These are phyloP conservation scores for Glycine latifolia DNA, from an alignment of 306 rosid species.

Conservation along the genomic window DNA sequence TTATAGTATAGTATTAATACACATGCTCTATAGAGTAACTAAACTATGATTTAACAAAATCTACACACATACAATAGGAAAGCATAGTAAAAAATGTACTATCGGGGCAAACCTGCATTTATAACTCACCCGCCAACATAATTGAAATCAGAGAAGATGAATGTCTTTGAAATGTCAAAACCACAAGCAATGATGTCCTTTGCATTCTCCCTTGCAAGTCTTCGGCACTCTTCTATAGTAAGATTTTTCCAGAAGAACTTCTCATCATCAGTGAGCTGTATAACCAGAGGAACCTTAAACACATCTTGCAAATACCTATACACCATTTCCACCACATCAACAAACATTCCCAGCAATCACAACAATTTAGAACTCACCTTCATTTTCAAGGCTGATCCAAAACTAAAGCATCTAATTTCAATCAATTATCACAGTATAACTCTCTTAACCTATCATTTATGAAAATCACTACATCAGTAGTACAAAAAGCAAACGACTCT, in stretches of 20 bases:
- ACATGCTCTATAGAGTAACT: neutral
- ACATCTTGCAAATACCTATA: slow-evolving; percentile 94
- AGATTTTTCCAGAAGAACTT: slow-evolving; percentile 91
- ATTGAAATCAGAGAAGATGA: slow-evolving; percentile 82
- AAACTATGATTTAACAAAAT: slow-evolving; percentile 18
- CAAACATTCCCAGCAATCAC: slow-evolving; percentile 35
- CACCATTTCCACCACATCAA: slow-evolving; percentile 31
- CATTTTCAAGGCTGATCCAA: slow-evolving; percentile 5
- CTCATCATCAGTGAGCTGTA: slow-evolving; percentile 96
- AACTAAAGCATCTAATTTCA: slow-evolving; percentile 17
- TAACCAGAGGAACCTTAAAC: slow-evolving; percentile 93
- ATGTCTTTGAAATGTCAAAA: slow-evolving; percentile 83
- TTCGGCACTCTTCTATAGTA: slow-evolving; percentile 74
- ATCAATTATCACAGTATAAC: neutral
- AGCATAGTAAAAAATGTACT: slow-evolving; percentile 28
- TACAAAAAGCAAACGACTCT: neutral
- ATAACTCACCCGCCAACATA: slow-evolving; percentile 84
- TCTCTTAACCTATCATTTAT: slow-evolving; percentile 31
- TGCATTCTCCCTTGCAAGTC: slow-evolving; percentile 92
- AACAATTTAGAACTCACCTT: neutral
- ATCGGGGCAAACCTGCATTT: slow-evolving; percentile 15
- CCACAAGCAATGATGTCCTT: slow-evolving; percentile 98
- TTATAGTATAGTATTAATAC: neutral
- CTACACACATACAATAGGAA: neutral
- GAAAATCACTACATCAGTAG: neutral